These are phyloP conservation scores for Backusella circina DNA, from an alignment of 192 early-diverging fungal genomes.

Conservation along the genomic window DNA sequence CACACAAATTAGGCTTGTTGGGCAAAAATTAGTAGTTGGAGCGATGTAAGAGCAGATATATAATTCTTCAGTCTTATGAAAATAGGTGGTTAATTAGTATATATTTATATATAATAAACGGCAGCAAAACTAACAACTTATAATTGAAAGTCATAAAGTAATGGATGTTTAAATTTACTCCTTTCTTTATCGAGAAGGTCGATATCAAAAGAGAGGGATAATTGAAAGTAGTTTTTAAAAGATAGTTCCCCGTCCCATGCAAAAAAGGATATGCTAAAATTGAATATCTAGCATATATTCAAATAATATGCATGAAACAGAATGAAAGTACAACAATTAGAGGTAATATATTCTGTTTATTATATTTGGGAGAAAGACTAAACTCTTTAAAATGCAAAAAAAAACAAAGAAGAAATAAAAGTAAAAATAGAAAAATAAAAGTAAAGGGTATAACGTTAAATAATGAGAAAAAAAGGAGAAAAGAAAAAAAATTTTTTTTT, in stretches of 20 bases:
- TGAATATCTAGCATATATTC: too few relatives aligned
- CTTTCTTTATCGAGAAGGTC: too few relatives aligned
- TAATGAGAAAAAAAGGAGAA: background rate
- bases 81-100: background rate
- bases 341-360: background rate
- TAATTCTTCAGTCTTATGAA: background rate
- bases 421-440: background rate
- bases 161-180: too few relatives aligned
- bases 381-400: background rate
- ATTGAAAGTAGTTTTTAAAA: too few relatives aligned
- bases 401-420: background rate
- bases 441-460: background rate
- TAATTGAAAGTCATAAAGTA: background rate
- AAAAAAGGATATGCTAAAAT: background rate
- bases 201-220: too few relatives aligned
- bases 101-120: background rate
- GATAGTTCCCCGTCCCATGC: background rate
- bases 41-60: background rate
- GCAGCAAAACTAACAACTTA: background rate
- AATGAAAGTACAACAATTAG: background rate
- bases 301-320: too few relatives aligned
- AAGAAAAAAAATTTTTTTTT: background rate
- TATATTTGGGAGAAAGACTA: background rate
- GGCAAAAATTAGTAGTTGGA: background rate
- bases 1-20: background rate